Evolutionary conservation across 768 basidiomycete species (phyloP).

Genomic region (Daedaleopsis nitida): DNA sequence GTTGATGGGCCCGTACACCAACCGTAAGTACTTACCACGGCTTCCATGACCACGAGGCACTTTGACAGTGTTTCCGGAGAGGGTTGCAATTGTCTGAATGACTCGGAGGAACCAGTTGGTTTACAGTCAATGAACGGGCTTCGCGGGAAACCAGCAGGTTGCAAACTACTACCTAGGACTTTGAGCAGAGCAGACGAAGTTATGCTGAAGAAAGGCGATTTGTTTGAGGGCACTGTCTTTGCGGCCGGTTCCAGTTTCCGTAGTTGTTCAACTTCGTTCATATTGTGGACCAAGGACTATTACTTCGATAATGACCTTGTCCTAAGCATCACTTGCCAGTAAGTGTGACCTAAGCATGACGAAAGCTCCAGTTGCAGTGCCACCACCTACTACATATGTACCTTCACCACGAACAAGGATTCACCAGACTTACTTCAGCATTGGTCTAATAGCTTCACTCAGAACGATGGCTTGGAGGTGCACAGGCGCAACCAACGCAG

Average conservation of each 20-base stretch:
- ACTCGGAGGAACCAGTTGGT: background rate
- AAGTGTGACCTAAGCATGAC: too few species aligned
- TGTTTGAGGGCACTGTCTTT: too few species aligned
- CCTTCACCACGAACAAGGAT: background rate
- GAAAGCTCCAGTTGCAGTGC: too few species aligned
- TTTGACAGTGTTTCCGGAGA: conserved; percentile 6
- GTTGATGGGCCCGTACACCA: conserved; percentile 22
- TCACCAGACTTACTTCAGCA: background rate
- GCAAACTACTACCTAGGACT: too few species aligned
- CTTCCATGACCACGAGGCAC: conserved; percentile 22
- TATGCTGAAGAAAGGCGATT: too few species aligned
- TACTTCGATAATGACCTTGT: too few species aligned
- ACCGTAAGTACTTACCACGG: too few species aligned
- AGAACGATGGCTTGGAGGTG: conserved; percentile 80
- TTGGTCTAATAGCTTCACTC: background rate
- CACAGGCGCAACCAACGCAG: conserved; percentile 65
- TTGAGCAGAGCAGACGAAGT: too few species aligned
- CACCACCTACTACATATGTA: background rate
- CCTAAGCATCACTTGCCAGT: too few species aligned
- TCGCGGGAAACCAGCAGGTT: background rate
- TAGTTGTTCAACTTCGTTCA: too few species aligned
- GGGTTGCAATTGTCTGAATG: background rate
- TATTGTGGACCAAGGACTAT: too few species aligned
- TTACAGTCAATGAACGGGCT: background rate
- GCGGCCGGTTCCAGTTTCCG: too few species aligned